A percentile compares a stretch with the other conserved stretches of the same genome.
phyloP scores from a whole-genome alignment of 2,329 filamentous ascomycete species.

The Sclerotinia nivalis region DNA sequence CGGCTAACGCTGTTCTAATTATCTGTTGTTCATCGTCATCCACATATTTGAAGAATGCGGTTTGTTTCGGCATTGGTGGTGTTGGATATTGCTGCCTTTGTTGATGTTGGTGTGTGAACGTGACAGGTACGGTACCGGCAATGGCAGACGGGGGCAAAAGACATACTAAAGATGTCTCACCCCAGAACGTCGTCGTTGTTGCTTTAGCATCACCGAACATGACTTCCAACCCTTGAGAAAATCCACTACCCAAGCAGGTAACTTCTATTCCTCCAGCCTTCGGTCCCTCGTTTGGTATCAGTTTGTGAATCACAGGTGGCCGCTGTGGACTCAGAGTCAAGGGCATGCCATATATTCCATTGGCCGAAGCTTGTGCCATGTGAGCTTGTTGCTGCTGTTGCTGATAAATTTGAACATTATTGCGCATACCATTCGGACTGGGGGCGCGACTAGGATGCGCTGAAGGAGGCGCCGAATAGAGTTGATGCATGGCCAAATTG shows the following conservation, averaged over 20 bases:
- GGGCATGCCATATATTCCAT: slow-evolving; percentile 53
- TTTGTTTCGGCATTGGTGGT: slow-evolving; percentile 50
- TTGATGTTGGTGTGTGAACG: slow-evolving; percentile 55
- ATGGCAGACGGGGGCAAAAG: slow-evolving; percentile 60
- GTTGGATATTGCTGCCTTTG: slow-evolving; percentile 47
- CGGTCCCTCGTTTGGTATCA: slow-evolving; percentile 81
- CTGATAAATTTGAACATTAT: slow-evolving; percentile 48
- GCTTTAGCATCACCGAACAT: slow-evolving; percentile 75
- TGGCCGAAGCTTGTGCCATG: slow-evolving; percentile 51
- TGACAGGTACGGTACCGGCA: slow-evolving; percentile 59
- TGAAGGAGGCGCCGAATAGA: slow-evolving; percentile 73
- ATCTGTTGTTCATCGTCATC: slow-evolving; percentile 70
- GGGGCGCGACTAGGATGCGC: slow-evolving; percentile 75
- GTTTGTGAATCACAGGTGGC: slow-evolving; percentile 71
- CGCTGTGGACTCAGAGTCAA: slow-evolving; percentile 53
- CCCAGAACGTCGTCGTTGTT: slow-evolving; percentile 64
- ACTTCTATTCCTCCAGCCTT: slow-evolving; percentile 84
- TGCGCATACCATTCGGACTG: slow-evolving; percentile 62
- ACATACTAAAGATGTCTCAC: slow-evolving; percentile 62
- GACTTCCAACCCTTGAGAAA: slow-evolving; percentile 77
- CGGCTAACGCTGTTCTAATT: slow-evolving; percentile 65
- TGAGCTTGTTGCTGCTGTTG: slow-evolving; percentile 46
- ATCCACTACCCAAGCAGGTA: slow-evolving; percentile 77
- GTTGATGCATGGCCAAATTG: slow-evolving; percentile 60
- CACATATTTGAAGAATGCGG: slow-evolving; percentile 69